Evolutionary conservation across 2,329 filamentous ascomycete species (phyloP), one percentile per base, ranked within the genome.

Genomic region (Xylariaceae sp.): DNA sequence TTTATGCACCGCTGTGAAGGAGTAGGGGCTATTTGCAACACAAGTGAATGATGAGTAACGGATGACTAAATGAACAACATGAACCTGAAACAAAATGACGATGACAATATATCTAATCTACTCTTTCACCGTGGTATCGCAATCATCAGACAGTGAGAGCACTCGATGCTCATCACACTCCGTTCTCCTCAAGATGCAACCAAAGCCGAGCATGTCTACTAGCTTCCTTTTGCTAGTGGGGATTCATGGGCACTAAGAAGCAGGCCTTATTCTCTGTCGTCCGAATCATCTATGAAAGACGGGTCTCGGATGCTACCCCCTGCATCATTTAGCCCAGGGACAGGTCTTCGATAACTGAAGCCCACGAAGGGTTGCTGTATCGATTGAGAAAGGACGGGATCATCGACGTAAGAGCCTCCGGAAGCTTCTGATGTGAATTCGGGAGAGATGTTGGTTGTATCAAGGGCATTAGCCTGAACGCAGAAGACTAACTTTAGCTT

Each of bases 301-400:
- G 37, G 37, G 37, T 40, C 37, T 8, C 6, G 13, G 59, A 97
- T 88, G 75, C 92, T 96, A 58, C 94, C 93, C 61, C 94, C 93
- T 26, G 88, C 94, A 73, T 97, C 93, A 36, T 91, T 92, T 29
- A 97, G 82, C 45, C 93, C 93, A 52, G 92, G 92, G 62, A 97
- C 92, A 16, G 93, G 94, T 55, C 94, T 85, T 76, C 96, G 97
- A 81, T 97, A 97, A 59, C 90, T 96, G 87, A 95, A 99, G 55
- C 94, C 94, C 33, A 87, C 85, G 71, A 99, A 99, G 69, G 96
- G 92, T 72, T 96, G 85, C 76, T 99, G 94, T 86, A 93, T 91
- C 18, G 92, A 97, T 73, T 94, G 85, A 13, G 92, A 96, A 32
- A 99, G 82, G 69, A 91, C 81, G 0, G 91, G 89, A 0, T 92